These are phyloP conservation scores for Paramecium biaurelia DNA, from an alignment of 73 alveolate genomes.

Conservation along the genomic window DNA sequence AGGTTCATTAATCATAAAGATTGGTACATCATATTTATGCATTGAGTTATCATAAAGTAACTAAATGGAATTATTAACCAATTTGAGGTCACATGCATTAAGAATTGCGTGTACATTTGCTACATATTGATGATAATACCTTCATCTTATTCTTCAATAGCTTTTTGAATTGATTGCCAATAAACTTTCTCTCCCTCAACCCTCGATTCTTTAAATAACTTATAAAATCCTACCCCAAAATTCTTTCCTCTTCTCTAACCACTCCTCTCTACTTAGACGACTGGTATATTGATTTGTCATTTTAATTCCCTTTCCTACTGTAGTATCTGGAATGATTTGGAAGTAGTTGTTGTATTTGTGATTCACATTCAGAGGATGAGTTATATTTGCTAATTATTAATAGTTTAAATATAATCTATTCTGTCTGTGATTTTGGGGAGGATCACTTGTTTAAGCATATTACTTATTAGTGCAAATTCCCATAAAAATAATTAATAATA, in stretches of 20 bases:
- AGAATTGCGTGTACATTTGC: neutral
- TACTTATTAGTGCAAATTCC: neutral
- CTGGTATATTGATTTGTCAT: slow-evolving; percentile 29
- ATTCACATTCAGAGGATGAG: slow-evolving; percentile 35
- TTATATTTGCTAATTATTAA: neutral
- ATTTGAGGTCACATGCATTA: neutral
- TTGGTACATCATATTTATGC: slow-evolving; percentile 44
- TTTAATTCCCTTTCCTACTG: neutral
- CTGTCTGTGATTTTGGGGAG: neutral
- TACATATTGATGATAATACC: neutral
- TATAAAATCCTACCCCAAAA: slow-evolving; percentile 33
- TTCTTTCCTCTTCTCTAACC: slow-evolving; percentile 35
- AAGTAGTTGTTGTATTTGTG: slow-evolving; percentile 31
- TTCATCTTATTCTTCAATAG: slow-evolving; percentile 28
- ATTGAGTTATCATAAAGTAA: neutral
- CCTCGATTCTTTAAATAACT: neutral
- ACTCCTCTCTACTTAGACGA: neutral
- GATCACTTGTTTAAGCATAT: neutral
- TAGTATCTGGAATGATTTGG: neutral
- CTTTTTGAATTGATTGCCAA: neutral
- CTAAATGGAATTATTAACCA: slow-evolving; percentile 10
- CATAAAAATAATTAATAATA: neutral
- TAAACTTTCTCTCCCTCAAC: neutral
- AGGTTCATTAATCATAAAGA: slow-evolving; percentile 45
- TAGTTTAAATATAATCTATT: neutral